Percentiles rank a stretch among this genome's conserved stretches.
Conservation (phyloP, 257 asterid species). For the Przewalskia tangutica region DNA sequence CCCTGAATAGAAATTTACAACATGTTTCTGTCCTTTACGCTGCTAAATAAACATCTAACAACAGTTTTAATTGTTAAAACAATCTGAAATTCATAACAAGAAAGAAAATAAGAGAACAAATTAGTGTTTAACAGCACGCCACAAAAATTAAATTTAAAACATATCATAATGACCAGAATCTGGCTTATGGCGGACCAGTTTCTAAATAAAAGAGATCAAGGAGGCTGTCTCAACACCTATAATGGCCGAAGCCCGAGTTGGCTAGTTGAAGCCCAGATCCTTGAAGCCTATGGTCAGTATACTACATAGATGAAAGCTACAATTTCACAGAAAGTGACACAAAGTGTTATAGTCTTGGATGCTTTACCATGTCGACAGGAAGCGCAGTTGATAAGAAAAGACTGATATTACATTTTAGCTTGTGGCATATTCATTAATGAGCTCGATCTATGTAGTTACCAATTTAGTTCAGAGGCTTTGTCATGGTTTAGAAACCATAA, state of each 20-base stretch:
- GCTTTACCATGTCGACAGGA: constrained; percentile 8
- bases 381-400: too few species aligned
- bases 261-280: not conserved
- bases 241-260: too few species aligned
- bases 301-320: not conserved
- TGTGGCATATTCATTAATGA: constrained; percentile 46
- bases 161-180: too few species aligned
- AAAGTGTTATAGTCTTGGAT: not conserved
- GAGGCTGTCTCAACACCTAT: too few species aligned
- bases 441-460: constrained; percentile 27
- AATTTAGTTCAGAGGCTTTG: constrained; percentile 54
- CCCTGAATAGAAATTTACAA: not conserved
- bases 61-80: not conserved
- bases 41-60: not conserved
- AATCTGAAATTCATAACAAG: not conserved
- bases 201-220: too few species aligned
- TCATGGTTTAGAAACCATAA: constrained; percentile 28
- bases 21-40: not conserved
- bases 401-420: not conserved
- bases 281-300: not conserved
- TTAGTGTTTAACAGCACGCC: not conserved
- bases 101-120: not conserved
- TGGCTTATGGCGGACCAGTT: not conserved
- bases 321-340: not conserved
- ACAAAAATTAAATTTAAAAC: not conserved